Evolutionary conservation across 192 early-diverging fungal genomes (phyloP).

Genomic region (Geranomyces variabilis): DNA sequence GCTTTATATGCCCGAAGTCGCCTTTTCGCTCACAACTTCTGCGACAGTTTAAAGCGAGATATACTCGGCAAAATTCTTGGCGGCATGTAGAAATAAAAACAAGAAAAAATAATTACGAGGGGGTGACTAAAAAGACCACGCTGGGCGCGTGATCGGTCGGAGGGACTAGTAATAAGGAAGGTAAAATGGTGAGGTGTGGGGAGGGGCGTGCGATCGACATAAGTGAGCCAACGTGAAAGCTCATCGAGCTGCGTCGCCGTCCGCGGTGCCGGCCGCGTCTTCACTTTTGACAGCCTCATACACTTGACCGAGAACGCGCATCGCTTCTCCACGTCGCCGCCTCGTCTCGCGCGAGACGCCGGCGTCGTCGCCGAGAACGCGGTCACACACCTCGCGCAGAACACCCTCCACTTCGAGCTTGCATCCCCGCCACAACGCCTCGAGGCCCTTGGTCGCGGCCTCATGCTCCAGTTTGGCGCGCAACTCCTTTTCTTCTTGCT

Average conservation of each 20-base stretch:
- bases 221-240: too few relatives aligned
- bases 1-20: too few relatives aligned
- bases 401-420: slow-evolving; percentile 95
- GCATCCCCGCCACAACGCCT: slow-evolving; percentile 90
- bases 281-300: slow-evolving; percentile 58
- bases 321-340: slow-evolving; percentile 73
- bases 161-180: too few relatives aligned
- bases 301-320: slow-evolving; percentile 84
- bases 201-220: too few relatives aligned
- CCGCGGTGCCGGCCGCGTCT: slow-evolving; percentile 1
- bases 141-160: too few relatives aligned
- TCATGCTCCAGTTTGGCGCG: slow-evolving; percentile 52
- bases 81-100: too few relatives aligned
- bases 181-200: too few relatives aligned
- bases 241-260: neutral
- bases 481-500: slow-evolving; percentile 46
- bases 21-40: too few relatives aligned
- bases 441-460: slow-evolving; percentile 74
- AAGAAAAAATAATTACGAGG: too few relatives aligned
- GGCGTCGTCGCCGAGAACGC: slow-evolving; percentile 70
- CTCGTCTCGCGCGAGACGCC: slow-evolving; percentile 54
- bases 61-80: too few relatives aligned
- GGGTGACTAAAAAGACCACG: too few relatives aligned
- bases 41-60: too few relatives aligned
- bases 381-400: slow-evolving; percentile 89